Evolutionary conservation across 2,329 filamentous ascomycete genomes (phyloP).

Genomic region (Aspergillus brunneoviolaceus): DNA sequence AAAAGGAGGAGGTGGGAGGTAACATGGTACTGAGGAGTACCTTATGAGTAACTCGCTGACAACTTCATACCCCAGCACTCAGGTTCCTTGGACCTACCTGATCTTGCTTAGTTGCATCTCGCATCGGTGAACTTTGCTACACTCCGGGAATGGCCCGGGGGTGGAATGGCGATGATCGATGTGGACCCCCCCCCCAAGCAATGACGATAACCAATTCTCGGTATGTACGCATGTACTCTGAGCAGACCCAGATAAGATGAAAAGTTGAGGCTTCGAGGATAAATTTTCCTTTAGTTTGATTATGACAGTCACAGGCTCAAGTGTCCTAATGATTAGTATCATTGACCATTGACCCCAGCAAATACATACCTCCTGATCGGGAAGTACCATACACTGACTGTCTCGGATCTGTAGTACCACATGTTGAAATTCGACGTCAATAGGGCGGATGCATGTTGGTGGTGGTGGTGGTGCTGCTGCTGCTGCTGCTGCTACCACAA

Average conservation of each 20-base stretch:
- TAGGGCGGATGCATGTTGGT: too few species aligned
- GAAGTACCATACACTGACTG: background rate
- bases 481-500: background rate
- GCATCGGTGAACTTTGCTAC: background rate
- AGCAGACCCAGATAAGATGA: background rate
- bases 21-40: background rate
- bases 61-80: background rate
- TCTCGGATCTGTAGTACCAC: background rate
- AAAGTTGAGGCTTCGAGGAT: background rate
- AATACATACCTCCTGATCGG: background rate
- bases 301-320: background rate
- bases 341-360: background rate
- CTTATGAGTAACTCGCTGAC: background rate
- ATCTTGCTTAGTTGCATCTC: background rate
- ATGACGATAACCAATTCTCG: constrained; percentile 1
- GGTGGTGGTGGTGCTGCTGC: too few species aligned
- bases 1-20: background rate
- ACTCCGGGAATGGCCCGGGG: constrained; percentile 3
- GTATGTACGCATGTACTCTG: background rate
- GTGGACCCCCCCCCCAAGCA: constrained; percentile 4
- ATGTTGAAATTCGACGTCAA: too few species aligned
- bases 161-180: constrained; percentile 4
- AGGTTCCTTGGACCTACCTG: background rate
- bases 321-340: background rate
- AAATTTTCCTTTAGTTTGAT: background rate